Evolutionary conservation across 1,284 basidiomycete genomes (phyloP).

Genomic region (Thecaphora thlaspeos): DNA sequence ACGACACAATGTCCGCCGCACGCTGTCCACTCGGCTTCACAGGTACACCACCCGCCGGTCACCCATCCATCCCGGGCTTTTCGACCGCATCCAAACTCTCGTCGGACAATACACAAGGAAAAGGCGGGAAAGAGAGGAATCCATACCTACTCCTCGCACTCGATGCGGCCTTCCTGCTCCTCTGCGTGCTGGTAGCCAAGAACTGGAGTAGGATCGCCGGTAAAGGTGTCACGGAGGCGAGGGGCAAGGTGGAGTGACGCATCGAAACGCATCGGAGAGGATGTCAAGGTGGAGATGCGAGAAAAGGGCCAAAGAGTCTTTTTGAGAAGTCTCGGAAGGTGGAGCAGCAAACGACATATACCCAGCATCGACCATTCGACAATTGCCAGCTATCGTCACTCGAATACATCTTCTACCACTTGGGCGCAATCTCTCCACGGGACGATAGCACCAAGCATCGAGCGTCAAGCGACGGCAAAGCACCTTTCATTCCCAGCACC

Average conservation of each 20-base stretch:
- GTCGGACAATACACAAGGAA: not conserved
- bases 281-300: not conserved
- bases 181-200: constrained; percentile 21
- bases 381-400: too few relatives aligned
- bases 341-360: too few relatives aligned
- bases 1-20: not conserved
- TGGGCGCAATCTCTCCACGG: too few relatives aligned
- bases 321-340: too few relatives aligned
- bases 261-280: not conserved
- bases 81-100: not conserved
- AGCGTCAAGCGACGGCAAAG: too few relatives aligned
- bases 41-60: constrained; percentile 35
- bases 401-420: too few relatives aligned
- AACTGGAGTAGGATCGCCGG: not conserved
- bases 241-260: not conserved
- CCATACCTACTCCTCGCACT: constrained; percentile 20
- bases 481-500: too few relatives aligned
- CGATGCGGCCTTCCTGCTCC: constrained; percentile 20
- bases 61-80: constrained; percentile 25
- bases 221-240: not conserved
- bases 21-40: constrained; percentile 38
- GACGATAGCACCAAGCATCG: too few relatives aligned
- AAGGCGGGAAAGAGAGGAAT: constrained; percentile 15
- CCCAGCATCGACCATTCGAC: too few relatives aligned
- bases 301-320: not conserved